Base-by-base conservation (phyloP, 2,329 filamentous ascomycete species). In the Ceratocystis diversiconidia region DNA sequence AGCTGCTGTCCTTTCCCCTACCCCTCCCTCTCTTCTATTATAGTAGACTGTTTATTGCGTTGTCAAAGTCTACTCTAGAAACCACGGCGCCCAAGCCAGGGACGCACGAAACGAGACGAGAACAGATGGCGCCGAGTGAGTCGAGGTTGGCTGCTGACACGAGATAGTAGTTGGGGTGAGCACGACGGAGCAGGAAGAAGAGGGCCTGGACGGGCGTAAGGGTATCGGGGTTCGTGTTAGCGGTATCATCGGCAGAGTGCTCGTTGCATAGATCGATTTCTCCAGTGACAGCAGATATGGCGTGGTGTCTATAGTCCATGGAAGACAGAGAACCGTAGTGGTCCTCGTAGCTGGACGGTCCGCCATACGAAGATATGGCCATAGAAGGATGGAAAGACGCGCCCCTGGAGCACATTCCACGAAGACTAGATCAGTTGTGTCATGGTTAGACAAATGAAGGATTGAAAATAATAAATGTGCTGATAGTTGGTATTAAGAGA, bases 151-250 rank as follows among this genome's bases (percentile, higher is more conserved):
- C 25, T 8, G 28, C 25, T 28, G 55, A n/a, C 12, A 59, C 8
- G 7, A 32, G 8, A n/a, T 59, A 59, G 55, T 50, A 60, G 50
- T 64, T 48, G 50, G 52, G 32, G 25, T 64, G 50, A 43, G 52
- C 25, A 15, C 73, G 70, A 3, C 68, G 71, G 28, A 75, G 76
- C 30, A 82, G 75, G 74, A 82, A 80, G 70, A 82, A 82, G 80
- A 79, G 82, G 1, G 77, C 79, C 72, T 82, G 80, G 30, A 82
- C 77, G 17, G 80, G 80, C 32, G 79, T 76, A 48, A 82, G 70
- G 70, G 82, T 79, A 19, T 71, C 65, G 36, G 28, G 63, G 52
- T 41, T 57, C 2, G 55, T 57, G 32, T 46, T 57, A 5, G n/a
- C 28, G 4, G 22, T n/a, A 8, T 64, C 43, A 55, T 64, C 50